These are phyloP conservation scores for Didymella sp. DNA, from an alignment of 2,329 filamentous ascomycete species.

Conservation along the genomic window DNA sequence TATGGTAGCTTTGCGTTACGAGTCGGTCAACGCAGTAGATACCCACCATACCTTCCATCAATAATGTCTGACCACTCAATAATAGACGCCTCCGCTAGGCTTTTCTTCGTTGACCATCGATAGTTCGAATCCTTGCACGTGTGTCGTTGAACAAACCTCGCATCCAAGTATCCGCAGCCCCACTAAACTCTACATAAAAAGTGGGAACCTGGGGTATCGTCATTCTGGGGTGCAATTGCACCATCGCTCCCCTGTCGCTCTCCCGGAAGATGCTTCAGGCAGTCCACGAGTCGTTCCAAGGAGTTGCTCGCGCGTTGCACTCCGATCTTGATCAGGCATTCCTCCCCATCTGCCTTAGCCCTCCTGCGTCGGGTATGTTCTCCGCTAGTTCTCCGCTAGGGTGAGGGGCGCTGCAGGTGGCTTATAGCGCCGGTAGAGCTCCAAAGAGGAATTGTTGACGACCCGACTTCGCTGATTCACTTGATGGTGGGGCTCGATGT, in stretches of 20 bases:
- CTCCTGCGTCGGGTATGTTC: background rate
- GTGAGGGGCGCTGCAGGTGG: background rate
- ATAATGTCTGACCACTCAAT: background rate
- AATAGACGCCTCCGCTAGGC: background rate
- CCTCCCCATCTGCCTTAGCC: background rate
- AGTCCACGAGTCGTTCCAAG: background rate
- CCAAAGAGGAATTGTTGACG: background rate
- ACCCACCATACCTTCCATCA: background rate
- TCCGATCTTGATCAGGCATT: background rate
- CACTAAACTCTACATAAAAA: background rate
- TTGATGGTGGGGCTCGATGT: background rate
- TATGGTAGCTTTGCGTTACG: background rate
- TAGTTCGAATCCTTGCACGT: background rate
- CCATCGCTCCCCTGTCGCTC: slow-evolving; percentile 8
- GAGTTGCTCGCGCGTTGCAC: too few relatives aligned
- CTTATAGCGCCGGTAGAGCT: background rate
- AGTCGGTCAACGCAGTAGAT: background rate
- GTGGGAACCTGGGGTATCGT: slow-evolving; percentile 9
- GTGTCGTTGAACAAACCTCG: slow-evolving; percentile 4
- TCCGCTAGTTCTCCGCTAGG: background rate
- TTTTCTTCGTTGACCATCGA: background rate
- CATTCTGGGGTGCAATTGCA: slow-evolving; percentile 12
- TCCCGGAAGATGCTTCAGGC: background rate
- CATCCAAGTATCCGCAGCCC: slow-evolving; percentile 1
- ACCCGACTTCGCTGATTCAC: background rate